Evolutionary conservation across 495 filamentous ascomycete genomes (phyloP), one percentile per base, ranked within the genome.

Genomic region (Jackrogersella minutella): DNA sequence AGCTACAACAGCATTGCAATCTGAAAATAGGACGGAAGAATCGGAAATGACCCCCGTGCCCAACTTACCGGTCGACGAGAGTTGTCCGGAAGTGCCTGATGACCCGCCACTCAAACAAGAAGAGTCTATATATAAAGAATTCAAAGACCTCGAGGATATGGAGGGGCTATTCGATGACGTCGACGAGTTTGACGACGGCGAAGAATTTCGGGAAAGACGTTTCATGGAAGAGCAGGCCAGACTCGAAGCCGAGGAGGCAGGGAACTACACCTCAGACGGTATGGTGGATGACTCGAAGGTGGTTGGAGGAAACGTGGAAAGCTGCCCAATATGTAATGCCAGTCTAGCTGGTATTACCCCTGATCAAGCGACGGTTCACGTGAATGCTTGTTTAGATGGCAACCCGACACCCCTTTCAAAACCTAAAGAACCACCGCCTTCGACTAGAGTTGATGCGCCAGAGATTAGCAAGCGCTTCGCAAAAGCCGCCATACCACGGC

Each of bases 331-430:
- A 40, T 97, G 93, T 69, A 83, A 84, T 67, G 78, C 78, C 30
- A 86, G 76, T 68, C 75, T 97, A 14, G 77, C 70, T 2, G 87
- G 87, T 2, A 71, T 90, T 34, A 84, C 73, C 30, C 82, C 90
- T 47, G 80, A 82, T 50, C 82, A 87, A 74, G 79, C 78, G 21
- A 78, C 76, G 79, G 80, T 86, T 83, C 95, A 99, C 74, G 95
- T 98, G 58, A 99, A 99, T 73, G 85, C 87, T 34, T 99, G 95
- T 78, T 79, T 99, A 10, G 95, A 99, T 77, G 92, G 92, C 0
- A 90, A 89, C 52, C 82, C 87, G 11, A 77, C 82, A 44, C 82
- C 85, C 6, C 60, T 88, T 17, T 79, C 74, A 0, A 58, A 57
- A 21, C 36, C 62, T 14, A 49, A 84, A 30, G 58, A 34, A 13